phyloP scores from a whole-genome alignment of 1,139 yeast genomes.

The Geotrichum macrosporum region DNA sequence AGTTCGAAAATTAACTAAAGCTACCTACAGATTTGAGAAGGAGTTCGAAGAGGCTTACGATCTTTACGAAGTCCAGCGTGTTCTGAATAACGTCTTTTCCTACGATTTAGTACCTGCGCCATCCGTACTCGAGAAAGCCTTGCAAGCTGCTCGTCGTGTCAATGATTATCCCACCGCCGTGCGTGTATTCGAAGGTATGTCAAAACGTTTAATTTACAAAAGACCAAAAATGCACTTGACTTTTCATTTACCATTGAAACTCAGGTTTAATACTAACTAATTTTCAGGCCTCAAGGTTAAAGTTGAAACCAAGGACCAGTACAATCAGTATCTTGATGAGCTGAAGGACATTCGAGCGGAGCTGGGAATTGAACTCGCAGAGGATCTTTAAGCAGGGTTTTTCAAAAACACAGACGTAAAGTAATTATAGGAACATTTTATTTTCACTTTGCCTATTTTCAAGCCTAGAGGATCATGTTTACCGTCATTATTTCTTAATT shows the following conservation, averaged over 20 bases:
- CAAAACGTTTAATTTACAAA: too few species aligned
- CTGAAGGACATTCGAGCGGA: constrained; percentile 87
- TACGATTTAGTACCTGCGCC: constrained; percentile 99
- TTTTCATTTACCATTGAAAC: too few species aligned
- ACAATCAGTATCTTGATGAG: constrained; percentile 92
- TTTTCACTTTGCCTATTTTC: too few species aligned
- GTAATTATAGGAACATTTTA: too few species aligned
- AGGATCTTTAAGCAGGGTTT: constrained; percentile 67
- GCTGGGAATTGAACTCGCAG: constrained; percentile 88
- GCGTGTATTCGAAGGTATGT: constrained; percentile 80
- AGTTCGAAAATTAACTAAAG: not conserved
- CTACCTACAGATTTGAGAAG: constrained; percentile 64
- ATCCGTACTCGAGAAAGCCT: constrained; percentile 88
- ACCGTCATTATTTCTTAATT: too few species aligned
- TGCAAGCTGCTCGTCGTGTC: constrained; percentile 97
- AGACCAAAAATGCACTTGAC: too few species aligned
- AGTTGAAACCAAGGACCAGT: constrained; percentile 90
- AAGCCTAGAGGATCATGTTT: too few species aligned
- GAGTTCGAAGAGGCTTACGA: constrained; percentile 98
- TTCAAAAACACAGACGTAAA: too few species aligned
- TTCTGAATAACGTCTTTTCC: constrained; percentile 93
- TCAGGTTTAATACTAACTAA: too few species aligned
- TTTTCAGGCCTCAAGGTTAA: constrained; percentile 74
- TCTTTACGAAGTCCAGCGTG: constrained; percentile 91
- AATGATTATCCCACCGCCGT: constrained; percentile 98